Conservation (phyloP, 306 rosid species). For the Corylus avellana region DNA sequence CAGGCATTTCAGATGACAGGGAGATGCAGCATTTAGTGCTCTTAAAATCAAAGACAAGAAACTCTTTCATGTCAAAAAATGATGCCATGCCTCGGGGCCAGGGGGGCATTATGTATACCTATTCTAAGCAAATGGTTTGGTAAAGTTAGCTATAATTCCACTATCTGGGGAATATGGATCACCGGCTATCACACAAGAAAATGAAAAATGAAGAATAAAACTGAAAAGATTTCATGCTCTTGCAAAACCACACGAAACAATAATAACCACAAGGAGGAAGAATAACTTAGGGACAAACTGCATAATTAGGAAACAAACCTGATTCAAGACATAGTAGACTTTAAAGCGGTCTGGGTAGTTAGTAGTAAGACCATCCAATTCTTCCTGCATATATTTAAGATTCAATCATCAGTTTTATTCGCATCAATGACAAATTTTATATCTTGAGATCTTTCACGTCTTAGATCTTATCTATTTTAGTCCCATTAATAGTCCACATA, state of each 20-base stretch:
- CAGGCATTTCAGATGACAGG: neutral
- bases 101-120: too few relatives aligned
- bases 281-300: conserved; percentile 13
- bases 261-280: neutral
- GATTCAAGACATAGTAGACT: conserved; percentile 74
- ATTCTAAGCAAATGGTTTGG: too few relatives aligned
- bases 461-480: neutral
- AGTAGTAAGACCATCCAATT: conserved; percentile 69
- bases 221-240: neutral
- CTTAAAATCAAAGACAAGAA: neutral
- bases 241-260: neutral
- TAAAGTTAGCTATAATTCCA: too few relatives aligned
- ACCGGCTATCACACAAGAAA: neutral
- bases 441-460: neutral
- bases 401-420: neutral
- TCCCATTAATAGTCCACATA: neutral
- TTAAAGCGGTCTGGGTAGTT: conserved; percentile 73
- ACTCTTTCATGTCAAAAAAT: neutral
- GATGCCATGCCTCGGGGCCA: neutral
- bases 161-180: neutral
- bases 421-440: neutral
- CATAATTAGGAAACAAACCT: conserved; percentile 51
- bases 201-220: neutral
- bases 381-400: conserved; percentile 60
- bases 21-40: neutral